A percentile compares a stretch with the other conserved stretches of the same genome.
These are phyloP conservation scores for Podaxis carcinomalis DNA, from an alignment of 768 basidiomycete genomes.

Conservation along the genomic window DNA sequence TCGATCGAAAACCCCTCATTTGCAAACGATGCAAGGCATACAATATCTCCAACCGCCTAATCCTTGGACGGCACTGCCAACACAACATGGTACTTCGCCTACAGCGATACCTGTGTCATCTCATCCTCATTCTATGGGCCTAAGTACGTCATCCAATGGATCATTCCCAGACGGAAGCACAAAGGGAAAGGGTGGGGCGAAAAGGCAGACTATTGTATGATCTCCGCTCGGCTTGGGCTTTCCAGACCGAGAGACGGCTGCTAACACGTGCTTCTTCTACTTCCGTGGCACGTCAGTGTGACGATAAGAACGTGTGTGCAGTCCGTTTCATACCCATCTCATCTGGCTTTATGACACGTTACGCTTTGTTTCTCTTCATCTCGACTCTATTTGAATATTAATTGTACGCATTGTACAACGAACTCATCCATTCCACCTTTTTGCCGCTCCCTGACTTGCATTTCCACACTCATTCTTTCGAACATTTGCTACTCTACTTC, in stretches of 20 bases:
- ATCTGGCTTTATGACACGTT: background rate
- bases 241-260: background rate
- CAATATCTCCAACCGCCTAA: constrained; percentile 27
- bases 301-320: background rate
- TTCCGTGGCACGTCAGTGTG: background rate
- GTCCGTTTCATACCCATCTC: background rate
- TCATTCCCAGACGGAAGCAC: background rate
- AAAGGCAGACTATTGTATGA: constrained; percentile 3
- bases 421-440: background rate
- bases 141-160: background rate
- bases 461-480: background rate
- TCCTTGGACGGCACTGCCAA: constrained; percentile 41
- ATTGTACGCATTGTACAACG: constrained; percentile 12
- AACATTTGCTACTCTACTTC: background rate
- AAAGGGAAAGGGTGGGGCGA: background rate
- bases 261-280: background rate
- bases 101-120: constrained; percentile 22
- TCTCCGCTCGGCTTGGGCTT: background rate
- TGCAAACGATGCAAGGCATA: constrained; percentile 10
- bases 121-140: constrained; percentile 8
- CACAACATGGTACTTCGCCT: constrained; percentile 26
- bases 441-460: background rate
- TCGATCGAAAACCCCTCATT: constrained; percentile 20
- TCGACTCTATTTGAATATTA: constrained; percentile 8
- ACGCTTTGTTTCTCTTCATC: background rate